Evolutionary conservation across 192 early-diverging fungal species (phyloP).

Genomic region (Backusella parvicylindrica): DNA sequence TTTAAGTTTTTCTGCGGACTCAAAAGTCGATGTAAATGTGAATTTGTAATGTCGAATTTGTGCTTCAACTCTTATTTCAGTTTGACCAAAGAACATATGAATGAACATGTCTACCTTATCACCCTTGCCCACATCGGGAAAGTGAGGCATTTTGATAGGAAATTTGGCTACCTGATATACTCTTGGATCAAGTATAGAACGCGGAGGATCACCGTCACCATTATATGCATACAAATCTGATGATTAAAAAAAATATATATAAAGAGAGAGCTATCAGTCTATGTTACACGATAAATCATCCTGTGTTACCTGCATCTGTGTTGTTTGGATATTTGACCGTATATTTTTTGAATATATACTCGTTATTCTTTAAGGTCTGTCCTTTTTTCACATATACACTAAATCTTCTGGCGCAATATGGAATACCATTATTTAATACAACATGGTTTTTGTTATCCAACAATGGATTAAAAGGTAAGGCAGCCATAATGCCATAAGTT

Average conservation of each 20-base stretch:
- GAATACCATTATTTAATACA: constrained; percentile 42
- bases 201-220: neutral
- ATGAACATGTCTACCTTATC: neutral
- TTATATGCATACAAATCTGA: constrained; percentile 10
- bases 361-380: constrained; percentile 36
- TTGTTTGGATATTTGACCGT: neutral
- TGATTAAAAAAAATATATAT: neutral
- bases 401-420: constrained; percentile 35
- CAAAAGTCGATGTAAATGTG: neutral
- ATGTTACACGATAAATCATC: neutral
- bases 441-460: constrained; percentile 35
- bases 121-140: neutral
- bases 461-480: constrained; percentile 41
- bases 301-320: neutral
- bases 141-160: neutral
- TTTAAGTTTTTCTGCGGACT: neutral
- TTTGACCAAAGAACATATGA: constrained; percentile 10
- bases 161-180: constrained; percentile 4
- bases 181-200: neutral
- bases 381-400: constrained; percentile 22
- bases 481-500: constrained; percentile 40
- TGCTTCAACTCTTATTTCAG: neutral
- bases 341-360: constrained; percentile 28
- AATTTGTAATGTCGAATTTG: constrained; percentile 2
- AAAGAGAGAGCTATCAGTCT: neutral